Base-by-base conservation (phyloP, 768 basidiomycete species). In the Agaricus bisporus region DNA sequence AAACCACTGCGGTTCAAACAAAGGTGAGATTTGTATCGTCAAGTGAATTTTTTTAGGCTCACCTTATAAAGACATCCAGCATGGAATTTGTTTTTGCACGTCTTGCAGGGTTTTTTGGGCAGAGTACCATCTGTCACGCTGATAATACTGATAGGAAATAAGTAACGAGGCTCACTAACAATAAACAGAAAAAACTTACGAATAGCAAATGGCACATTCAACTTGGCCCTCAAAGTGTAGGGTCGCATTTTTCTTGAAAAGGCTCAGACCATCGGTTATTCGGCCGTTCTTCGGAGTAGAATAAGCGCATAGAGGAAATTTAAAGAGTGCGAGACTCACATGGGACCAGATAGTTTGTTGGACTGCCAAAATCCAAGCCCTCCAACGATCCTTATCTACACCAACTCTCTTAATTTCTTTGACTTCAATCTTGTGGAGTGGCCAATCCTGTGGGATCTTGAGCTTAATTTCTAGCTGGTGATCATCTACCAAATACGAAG, bases 121-220 rank as follows among this genome's bases (percentile, higher is more conserved):
- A 98, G 73, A 47, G 80, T 85, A 0, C 87, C 85, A 63, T 98
- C 97, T 70, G 83, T 86, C 41, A 92, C 82, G 60, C 86, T 91
- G 63, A 98, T 93, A 58, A 98, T 91, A 4, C 92, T 95, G 68
- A 8, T 41, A 37, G 1, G 4, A 39, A 39, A 12, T 17, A 11
- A 17, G 4, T 39, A 5, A n/a, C 17, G 15, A 12, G n/a, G 10
- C 8, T 14, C 38, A 39, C 17, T 6, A 49, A 39, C 26, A 15
- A 39, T 47, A 36, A 56, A 54, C 46, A 12, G 9, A 25, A 0
- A 39, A 51, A 8, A 65, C 87, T 64, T 61, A 93, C 87, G 90
- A 91, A 66, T 95, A 95, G 63, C 93, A 95, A 56, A 99, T 98
- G 1, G 95, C 91, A 67, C 97, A 99, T 61, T 95, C 93, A 2